Evolutionary conservation across 106 monocot species (phyloP).

Genomic region (Allium fistulosum): DNA sequence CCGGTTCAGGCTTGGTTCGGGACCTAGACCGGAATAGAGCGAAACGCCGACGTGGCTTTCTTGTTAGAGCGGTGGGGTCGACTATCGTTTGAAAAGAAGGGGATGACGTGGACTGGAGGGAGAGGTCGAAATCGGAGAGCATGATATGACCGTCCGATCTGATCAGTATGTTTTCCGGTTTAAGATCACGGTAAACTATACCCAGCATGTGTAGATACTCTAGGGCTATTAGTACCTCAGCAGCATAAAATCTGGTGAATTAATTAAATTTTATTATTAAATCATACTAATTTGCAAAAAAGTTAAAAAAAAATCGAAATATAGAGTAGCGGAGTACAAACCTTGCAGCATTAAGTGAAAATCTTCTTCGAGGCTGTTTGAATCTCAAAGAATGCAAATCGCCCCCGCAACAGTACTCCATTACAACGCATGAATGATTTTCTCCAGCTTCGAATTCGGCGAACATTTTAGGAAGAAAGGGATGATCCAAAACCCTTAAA

Average conservation of each 20-base stretch:
- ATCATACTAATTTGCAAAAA: too few relatives aligned
- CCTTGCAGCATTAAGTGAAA: slow-evolving; percentile 48
- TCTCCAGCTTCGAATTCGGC: slow-evolving; percentile 75
- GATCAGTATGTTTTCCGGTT: slow-evolving; percentile 92
- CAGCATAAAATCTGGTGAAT: too few relatives aligned
- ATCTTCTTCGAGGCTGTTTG: slow-evolving; percentile 61
- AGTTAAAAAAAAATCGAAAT: too few relatives aligned
- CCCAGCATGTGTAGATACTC: slow-evolving; percentile 97
- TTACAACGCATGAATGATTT: slow-evolving; percentile 67
- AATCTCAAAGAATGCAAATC: slow-evolving; percentile 86
- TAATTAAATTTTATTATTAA: too few relatives aligned
- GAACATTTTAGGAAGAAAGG: slow-evolving; percentile 69
- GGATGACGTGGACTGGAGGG: slow-evolving; percentile 47
- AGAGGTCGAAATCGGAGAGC: slow-evolving; percentile 98
- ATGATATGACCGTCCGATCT: slow-evolving; percentile 91
- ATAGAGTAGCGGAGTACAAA: neutral
- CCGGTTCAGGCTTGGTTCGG: neutral
- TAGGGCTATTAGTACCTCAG: slow-evolving; percentile 17
- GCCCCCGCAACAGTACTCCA: slow-evolving; percentile 90
- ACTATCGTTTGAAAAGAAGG: too few relatives aligned
- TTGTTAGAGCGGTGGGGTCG: too few relatives aligned
- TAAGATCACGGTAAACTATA: slow-evolving; percentile 85
- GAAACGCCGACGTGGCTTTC: neutral
- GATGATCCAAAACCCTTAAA: slow-evolving; percentile 66
- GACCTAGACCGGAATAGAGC: slow-evolving; percentile 16